Conservation (phyloP, 352 stramenopile genomes). For the Pythium graminicola region DNA sequence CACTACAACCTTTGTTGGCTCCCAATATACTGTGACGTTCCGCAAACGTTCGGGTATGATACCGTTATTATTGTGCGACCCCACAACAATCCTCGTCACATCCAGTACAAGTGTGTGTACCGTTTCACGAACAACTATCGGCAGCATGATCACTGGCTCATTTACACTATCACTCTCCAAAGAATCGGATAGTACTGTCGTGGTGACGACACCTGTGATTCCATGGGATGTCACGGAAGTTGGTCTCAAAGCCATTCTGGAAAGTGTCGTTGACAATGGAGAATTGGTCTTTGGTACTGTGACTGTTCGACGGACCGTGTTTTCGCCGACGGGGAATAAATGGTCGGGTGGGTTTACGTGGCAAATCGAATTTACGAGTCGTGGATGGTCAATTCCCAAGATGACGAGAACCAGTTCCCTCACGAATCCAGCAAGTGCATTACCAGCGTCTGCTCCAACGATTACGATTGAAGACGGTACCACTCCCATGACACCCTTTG, state of each 20-base stretch:
- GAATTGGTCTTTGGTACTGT: constrained; percentile 87
- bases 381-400: constrained; percentile 78
- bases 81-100: constrained; percentile 27
- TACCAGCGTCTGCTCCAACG: constrained; percentile 7
- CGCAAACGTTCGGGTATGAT: constrained; percentile 49
- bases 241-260: constrained; percentile 42
- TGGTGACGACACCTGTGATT: constrained; percentile 31
- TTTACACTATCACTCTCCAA: constrained; percentile 51
- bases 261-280: constrained; percentile 26
- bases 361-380: constrained; percentile 88
- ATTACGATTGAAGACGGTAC: constrained; percentile 42
- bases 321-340: constrained; percentile 67
- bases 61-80: constrained; percentile 42
- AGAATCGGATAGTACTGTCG: constrained; percentile 26
- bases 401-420: constrained; percentile 39
- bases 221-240: constrained; percentile 75
- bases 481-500: constrained; percentile 39
- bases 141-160: constrained; percentile 62
- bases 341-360: constrained; percentile 94
- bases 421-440: constrained; percentile 22
- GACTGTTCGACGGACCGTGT: constrained; percentile 73
- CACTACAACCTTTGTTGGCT: constrained; percentile 41
- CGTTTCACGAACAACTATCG: constrained; percentile 32
- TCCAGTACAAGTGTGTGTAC: constrained; percentile 25
- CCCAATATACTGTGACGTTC: constrained; percentile 61